Conservation (phyloP, 2,329 filamentous ascomycete genomes). For the Grosmannia penicillata region DNA sequence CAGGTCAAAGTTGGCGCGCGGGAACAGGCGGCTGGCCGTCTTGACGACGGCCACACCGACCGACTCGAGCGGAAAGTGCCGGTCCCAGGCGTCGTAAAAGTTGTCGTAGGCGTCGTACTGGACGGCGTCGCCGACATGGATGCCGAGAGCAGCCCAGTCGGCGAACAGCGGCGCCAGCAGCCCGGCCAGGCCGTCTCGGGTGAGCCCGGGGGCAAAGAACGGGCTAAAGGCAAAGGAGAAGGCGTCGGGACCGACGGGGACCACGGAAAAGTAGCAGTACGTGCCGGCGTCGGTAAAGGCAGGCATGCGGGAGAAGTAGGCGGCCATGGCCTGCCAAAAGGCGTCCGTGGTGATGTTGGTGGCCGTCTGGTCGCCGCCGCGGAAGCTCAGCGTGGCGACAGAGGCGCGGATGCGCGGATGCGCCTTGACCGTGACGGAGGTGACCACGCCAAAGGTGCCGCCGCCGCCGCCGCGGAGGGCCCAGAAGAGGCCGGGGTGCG, state of each 20-base stretch:
- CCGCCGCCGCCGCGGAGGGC: constrained; percentile 31
- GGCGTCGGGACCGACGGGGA: constrained; percentile 7
- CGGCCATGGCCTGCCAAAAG: constrained; percentile 17
- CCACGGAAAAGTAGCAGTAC: constrained; percentile 18
- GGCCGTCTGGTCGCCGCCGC: background rate
- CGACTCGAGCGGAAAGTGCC: constrained; percentile 18
- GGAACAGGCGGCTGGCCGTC: constrained; percentile 17
- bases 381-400: constrained; percentile 13
- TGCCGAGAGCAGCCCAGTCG: constrained; percentile 12
- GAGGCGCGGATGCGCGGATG: constrained; percentile 10
- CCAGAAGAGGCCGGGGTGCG: constrained; percentile 33
- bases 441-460: constrained; percentile 22
- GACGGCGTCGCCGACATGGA: constrained; percentile 8
- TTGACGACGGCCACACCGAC: constrained; percentile 17
- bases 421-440: constrained; percentile 12
- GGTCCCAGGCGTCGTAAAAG: constrained; percentile 33
- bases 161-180: constrained; percentile 12
- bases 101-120: constrained; percentile 13
- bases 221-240: constrained; percentile 15
- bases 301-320: constrained; percentile 16
- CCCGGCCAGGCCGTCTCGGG: constrained; percentile 10
- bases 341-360: constrained; percentile 29
- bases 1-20: constrained; percentile 13
- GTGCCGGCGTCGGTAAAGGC: constrained; percentile 14
- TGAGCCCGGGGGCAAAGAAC: constrained; percentile 13